These are phyloP conservation scores for Allomyces macrogynus DNA, from an alignment of 192 early-diverging fungal genomes.

Conservation along the genomic window DNA sequence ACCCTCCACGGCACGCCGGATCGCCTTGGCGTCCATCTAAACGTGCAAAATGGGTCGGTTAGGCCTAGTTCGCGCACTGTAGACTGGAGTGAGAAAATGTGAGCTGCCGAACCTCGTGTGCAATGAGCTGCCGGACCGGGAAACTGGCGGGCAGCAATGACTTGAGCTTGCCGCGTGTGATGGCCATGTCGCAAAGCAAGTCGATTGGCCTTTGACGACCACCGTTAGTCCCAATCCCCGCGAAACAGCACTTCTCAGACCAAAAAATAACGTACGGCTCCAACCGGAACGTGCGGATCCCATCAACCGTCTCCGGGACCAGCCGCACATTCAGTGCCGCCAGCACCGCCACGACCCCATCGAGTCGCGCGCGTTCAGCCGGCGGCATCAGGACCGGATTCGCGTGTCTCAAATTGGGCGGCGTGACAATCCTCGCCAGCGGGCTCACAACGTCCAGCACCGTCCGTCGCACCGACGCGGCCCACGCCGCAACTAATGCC, in stretches of 20 bases:
- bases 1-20: conserved; percentile 13
- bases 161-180: conserved; percentile 5
- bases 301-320: conserved; percentile 9
- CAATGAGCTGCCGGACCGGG: conserved; percentile 58
- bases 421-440: neutral
- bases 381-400: neutral
- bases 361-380: neutral
- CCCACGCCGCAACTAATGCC: neutral
- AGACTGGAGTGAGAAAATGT: neutral
- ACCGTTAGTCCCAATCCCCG: neutral
- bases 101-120: conserved; percentile 42
- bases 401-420: neutral
- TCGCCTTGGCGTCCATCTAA: conserved; percentile 26
- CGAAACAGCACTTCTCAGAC: neutral
- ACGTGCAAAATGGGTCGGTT: neutral
- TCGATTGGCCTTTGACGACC: conserved; percentile 9
- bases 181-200: neutral
- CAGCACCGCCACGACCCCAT: neutral
- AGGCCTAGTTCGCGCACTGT: conserved; percentile 1
- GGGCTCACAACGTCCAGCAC: neutral
- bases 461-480: neutral
- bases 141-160: conserved; percentile 37
- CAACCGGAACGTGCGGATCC: neutral
- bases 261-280: neutral
- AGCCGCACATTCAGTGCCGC: conserved; percentile 17